Conservation (phyloP, 2,329 filamentous ascomycete species). For the Cytospora chrysosperma region DNA sequence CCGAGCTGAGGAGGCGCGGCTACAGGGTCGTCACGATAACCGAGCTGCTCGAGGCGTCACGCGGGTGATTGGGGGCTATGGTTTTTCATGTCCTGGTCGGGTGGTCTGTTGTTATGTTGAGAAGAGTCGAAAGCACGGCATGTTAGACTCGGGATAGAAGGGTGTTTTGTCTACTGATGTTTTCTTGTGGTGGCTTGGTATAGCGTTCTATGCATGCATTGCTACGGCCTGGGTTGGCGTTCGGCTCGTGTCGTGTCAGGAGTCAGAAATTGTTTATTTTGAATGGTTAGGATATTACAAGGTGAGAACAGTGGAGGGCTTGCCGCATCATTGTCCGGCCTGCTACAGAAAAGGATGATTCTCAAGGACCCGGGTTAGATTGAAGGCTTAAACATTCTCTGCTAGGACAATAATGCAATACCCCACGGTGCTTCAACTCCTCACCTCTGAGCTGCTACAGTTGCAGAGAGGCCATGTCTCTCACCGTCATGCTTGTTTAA, state of each 20-base stretch:
- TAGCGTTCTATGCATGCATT: neutral
- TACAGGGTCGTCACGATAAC: conserved; percentile 72
- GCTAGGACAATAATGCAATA: neutral
- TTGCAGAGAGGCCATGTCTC: neutral
- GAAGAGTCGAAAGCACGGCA: neutral
- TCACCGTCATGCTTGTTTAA: too few relatives aligned
- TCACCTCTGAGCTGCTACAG: neutral
- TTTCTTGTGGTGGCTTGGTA: neutral
- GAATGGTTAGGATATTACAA: neutral
- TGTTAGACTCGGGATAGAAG: neutral
- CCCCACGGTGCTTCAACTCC: neutral
- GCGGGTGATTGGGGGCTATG: neutral
- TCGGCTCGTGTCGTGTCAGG: neutral
- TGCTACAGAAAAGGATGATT: neutral
- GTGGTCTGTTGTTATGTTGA: neutral
- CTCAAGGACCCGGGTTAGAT: neutral
- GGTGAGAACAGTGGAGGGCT: neutral
- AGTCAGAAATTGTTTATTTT: neutral
- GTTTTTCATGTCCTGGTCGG: neutral
- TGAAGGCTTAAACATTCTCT: neutral
- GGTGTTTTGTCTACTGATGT: neutral
- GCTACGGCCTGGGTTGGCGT: conserved; percentile 5
- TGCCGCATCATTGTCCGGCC: neutral
- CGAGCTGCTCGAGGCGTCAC: conserved; percentile 53
- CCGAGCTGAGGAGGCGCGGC: conserved; percentile 66